Conservation (phyloP, 2,329 filamentous ascomycete genomes). For the Phaeoacremonium minimum region DNA sequence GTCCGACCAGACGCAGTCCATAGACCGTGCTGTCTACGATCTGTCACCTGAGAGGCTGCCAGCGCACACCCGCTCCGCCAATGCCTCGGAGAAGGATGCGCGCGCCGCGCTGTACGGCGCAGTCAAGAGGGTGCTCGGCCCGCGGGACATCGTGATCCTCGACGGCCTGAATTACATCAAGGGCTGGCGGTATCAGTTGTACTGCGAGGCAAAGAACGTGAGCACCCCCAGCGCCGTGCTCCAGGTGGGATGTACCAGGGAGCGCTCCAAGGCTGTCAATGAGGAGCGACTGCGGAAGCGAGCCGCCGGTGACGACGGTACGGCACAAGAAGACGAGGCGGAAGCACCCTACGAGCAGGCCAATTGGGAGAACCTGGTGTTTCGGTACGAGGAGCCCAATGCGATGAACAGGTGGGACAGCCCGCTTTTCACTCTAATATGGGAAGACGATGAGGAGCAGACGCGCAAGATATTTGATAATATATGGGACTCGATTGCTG, state of each 20-base stretch:
- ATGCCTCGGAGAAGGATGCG: conserved; percentile 75
- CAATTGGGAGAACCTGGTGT: conserved; percentile 76
- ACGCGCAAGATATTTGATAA: conserved; percentile 51
- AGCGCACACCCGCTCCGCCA: conserved; percentile 63
- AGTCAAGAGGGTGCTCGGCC: conserved; percentile 69
- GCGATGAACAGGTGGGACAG: conserved; percentile 82
- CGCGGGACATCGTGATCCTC: conserved; percentile 72
- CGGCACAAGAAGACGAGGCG: conserved; percentile 22
- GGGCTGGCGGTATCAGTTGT: conserved; percentile 81
- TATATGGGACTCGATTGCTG: conserved; percentile 73
- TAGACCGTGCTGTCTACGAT: conserved; percentile 68
- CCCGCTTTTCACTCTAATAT: conserved; percentile 74
- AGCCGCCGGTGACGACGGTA: conserved; percentile 28
- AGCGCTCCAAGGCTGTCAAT: conserved; percentile 56
- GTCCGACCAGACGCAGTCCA: conserved; percentile 66
- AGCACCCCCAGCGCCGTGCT: conserved; percentile 73
- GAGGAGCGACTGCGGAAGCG: conserved; percentile 43
- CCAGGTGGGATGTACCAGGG: conserved; percentile 53
- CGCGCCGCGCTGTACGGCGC: conserved; percentile 72
- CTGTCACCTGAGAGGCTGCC: conserved; percentile 47
- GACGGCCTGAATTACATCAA: conserved; percentile 87
- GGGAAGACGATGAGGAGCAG: conserved; percentile 67
- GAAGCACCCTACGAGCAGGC: conserved; percentile 44
- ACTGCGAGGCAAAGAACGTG: conserved; percentile 78
- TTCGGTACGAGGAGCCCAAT: conserved; percentile 82